Percentiles rank a stretch among this genome's conserved stretches.
These are phyloP conservation scores for Plasmodium malariae DNA, from an alignment of 169 alveolate genomes.

Conservation along the genomic window DNA sequence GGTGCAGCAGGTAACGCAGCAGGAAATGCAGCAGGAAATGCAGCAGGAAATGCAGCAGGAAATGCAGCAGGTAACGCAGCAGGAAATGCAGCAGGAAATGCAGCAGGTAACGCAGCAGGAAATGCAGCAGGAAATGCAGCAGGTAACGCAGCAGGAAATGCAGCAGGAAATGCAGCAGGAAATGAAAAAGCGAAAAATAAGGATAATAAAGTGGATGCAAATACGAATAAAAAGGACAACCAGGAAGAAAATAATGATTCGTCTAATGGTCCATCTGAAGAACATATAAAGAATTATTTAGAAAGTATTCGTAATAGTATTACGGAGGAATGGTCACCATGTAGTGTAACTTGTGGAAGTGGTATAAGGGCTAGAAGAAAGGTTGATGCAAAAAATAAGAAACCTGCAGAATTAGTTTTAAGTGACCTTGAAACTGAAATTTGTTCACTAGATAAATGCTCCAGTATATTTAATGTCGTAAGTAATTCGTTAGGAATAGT, in stretches of 20 bases:
- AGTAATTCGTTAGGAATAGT: slow-evolving; percentile 59
- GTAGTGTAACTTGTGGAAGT: slow-evolving; percentile 69
- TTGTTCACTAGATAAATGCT: slow-evolving; percentile 55
- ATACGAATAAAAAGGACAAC: not conserved
- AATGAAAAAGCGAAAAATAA: not conserved
- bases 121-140: not conserved
- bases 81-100: not conserved
- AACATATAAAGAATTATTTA: slow-evolving; percentile 9
- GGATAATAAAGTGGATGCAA: not conserved
- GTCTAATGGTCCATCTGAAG: slow-evolving; percentile 1
- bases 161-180: not conserved
- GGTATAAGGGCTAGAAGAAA: slow-evolving; percentile 46
- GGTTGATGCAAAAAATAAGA: not conserved
- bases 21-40: not conserved
- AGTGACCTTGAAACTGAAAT: slow-evolving; percentile 32
- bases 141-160: not conserved
- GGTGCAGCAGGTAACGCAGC: not conserved
- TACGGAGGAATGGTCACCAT: slow-evolving; percentile 40
- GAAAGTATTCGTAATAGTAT: not conserved
- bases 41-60: not conserved
- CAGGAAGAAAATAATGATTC: not conserved
- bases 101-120: not conserved
- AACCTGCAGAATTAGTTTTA: not conserved
- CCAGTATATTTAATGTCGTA: slow-evolving; percentile 58
- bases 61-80: not conserved